Conservation (phyloP, 2,329 filamentous ascomycete genomes). For the Xylariaceae sp. region DNA sequence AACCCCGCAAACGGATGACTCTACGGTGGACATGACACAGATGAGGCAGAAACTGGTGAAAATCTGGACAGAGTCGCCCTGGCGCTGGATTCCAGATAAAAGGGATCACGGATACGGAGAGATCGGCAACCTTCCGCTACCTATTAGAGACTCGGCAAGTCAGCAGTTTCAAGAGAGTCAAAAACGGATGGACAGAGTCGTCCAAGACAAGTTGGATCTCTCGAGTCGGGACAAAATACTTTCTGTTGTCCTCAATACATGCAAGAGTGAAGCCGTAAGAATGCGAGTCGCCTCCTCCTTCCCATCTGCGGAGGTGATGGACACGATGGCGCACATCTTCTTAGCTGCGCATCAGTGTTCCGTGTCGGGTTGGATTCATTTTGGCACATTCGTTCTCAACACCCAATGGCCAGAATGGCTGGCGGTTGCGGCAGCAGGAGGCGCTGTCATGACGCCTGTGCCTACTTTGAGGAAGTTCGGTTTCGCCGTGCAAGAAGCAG, state of each 20-base stretch:
- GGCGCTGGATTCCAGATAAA: constrained; percentile 44
- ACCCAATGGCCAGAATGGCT: constrained; percentile 55
- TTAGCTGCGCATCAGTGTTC: constrained; percentile 52
- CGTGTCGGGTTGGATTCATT: constrained; percentile 58
- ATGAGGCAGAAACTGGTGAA: constrained; percentile 45
- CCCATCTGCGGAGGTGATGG: constrained; percentile 41
- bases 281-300: constrained; percentile 56
- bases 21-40: constrained; percentile 36
- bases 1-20: constrained; percentile 30
- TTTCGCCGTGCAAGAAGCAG: constrained; percentile 48
- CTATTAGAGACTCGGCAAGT: constrained; percentile 33
- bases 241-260: constrained; percentile 58
- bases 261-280: constrained; percentile 44
- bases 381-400: constrained; percentile 54
- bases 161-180: constrained; percentile 35
- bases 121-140: constrained; percentile 41
- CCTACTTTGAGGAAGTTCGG: constrained; percentile 58
- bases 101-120: constrained; percentile 41
- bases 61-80: constrained; percentile 47
- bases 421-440: constrained; percentile 55
- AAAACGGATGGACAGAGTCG: constrained; percentile 34
- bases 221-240: constrained; percentile 58
- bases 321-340: constrained; percentile 58
- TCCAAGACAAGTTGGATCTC: constrained; percentile 40
- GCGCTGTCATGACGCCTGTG: constrained; percentile 55